A percentile compares a stretch with the other conserved stretches of the same genome.
Conservation (phyloP, 2,329 filamentous ascomycete genomes). For the Fusarium caatingaense region DNA sequence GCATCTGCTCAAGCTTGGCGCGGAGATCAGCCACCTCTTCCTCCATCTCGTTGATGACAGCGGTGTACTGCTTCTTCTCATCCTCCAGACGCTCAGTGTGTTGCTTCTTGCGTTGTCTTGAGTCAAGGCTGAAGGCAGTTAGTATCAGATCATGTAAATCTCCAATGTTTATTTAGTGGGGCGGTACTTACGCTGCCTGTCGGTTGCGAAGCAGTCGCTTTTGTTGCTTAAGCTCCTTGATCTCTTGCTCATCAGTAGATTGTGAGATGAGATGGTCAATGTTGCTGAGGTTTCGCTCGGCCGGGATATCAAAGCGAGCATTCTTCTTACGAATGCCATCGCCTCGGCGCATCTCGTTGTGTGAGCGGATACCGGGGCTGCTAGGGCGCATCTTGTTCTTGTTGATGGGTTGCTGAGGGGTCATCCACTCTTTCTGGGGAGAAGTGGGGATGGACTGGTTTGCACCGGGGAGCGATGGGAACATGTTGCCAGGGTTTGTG, state of each 20-base stretch:
- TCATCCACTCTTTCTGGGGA: conserved; percentile 69
- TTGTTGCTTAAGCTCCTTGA: conserved; percentile 98
- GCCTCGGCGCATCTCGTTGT: conserved; percentile 80
- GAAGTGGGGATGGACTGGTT: conserved; percentile 65
- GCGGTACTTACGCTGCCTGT: conserved; percentile 84
- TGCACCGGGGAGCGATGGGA: conserved; percentile 61
- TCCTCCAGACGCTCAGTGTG: conserved; percentile 97
- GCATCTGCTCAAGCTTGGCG: conserved; percentile 75
- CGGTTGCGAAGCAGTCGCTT: conserved; percentile 94
- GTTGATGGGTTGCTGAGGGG: conserved; percentile 60
- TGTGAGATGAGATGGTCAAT: conserved; percentile 93
- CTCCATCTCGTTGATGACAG: conserved; percentile 80
- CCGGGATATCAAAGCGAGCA: conserved; percentile 94
- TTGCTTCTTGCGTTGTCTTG: conserved; percentile 96
- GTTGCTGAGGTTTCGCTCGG: conserved; percentile 91
- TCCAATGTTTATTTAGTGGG: conserved; percentile 15
- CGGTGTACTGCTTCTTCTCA: conserved; percentile 92
- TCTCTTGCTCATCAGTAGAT: conserved; percentile 89
- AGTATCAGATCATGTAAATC: conserved; percentile 16
- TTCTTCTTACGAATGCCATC: conserved; percentile 99
- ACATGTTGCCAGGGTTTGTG: conserved; percentile 65
- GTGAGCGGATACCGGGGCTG: conserved; percentile 76
- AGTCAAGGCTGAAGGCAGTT: conserved; percentile 77
- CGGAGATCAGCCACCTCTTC: conserved; percentile 78
- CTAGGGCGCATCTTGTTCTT: conserved; percentile 71